Base-by-base conservation (phyloP, 306 rosid genomes). In the Lagenaria siceraria region DNA sequence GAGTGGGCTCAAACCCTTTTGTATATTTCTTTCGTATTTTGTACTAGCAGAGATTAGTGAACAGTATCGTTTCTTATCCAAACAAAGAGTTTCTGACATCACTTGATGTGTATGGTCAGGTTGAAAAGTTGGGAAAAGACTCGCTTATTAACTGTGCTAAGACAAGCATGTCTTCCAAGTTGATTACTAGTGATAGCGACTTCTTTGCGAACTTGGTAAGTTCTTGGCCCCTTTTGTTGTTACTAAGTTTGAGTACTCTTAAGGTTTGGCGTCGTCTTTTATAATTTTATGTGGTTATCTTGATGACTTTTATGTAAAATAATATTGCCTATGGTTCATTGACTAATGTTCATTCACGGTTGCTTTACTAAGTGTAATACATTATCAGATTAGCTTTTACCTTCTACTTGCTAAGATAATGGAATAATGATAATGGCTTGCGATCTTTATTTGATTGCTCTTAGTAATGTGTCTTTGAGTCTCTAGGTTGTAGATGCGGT, bases 111-210 rank as follows among this genome's bases (percentile, higher is more conserved):
- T 70, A 54, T 77, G 66, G 77, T 10, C 56, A 96, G 99, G 97
- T 96, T 86, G 99, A 92, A 33, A 92, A 90, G 88, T 93, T 92
- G 59, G 99, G 98, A 78, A 96, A 89, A 80, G 98, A 90, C 72
- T 88, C 96, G 68, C 81, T 96, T 7, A 55, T 89, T 21, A 96
- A 96, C 79, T 96, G 98, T 83, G 99, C 99, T 77, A 96, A 89
- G 92, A 96, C 98, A 83, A 90, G 98, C 87, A 96, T 96, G 98
- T 96, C 99, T 74, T 92, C 99, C 43, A 96, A 96, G 89, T 87
- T 96, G 92, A 96, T 96, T 81, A 87, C 96, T n/a, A 90, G 91
- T 40, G 99, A 96, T 77, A 85, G 97, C 74, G 97, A 90, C 80
- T 92, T 89, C 90, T 96, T 96, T 84, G 97, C 97, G 17, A 87